Conservation (phyloP, 2,329 filamentous ascomycete species). For the Colletotrichum simmondsii region DNA sequence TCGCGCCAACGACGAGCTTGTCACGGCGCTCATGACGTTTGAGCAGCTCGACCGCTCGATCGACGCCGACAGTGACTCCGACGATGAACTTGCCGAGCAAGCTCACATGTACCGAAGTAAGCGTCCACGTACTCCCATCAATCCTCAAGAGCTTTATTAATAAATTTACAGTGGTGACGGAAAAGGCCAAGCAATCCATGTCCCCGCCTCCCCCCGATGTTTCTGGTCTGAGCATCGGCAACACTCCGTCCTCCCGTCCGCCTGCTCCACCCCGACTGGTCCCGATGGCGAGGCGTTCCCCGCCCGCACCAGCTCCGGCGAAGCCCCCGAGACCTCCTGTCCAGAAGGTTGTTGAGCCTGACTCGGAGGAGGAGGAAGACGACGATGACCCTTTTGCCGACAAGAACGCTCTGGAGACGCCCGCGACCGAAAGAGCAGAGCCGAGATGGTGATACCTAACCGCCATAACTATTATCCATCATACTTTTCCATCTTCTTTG, state of each 20-base stretch:
- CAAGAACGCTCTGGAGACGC: constrained; percentile 70
- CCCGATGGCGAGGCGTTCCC: constrained; percentile 58
- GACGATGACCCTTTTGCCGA: constrained; percentile 92
- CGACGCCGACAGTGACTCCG: constrained; percentile 78
- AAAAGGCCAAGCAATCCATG: constrained; percentile 60
- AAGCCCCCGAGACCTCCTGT: constrained; percentile 47
- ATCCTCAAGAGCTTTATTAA: constrained; percentile 37
- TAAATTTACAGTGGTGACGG: constrained; percentile 57
- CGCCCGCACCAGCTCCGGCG: constrained; percentile 52
- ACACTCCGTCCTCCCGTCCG: constrained; percentile 50
- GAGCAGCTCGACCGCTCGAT: constrained; percentile 92
- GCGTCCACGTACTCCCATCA: background rate
- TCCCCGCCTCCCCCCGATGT: constrained; percentile 56
- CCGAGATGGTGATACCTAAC: constrained; percentile 34
- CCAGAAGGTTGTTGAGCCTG: constrained; percentile 43
- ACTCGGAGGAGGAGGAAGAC: constrained; percentile 66
- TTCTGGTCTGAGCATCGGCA: constrained; percentile 54
- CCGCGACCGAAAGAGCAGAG: constrained; percentile 28
- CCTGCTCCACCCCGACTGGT: constrained; percentile 60
- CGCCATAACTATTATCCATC: background rate
- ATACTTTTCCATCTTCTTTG: background rate
- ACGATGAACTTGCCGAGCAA: constrained; percentile 75
- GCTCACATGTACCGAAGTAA: constrained; percentile 72
- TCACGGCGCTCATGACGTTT: constrained; percentile 91
- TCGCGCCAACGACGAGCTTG: constrained; percentile 95